Percentiles rank a stretch among this genome's conserved stretches.
phyloP scores from a whole-genome alignment of 2,329 filamentous ascomycete genomes.

The Sporothrix sp. region DNA sequence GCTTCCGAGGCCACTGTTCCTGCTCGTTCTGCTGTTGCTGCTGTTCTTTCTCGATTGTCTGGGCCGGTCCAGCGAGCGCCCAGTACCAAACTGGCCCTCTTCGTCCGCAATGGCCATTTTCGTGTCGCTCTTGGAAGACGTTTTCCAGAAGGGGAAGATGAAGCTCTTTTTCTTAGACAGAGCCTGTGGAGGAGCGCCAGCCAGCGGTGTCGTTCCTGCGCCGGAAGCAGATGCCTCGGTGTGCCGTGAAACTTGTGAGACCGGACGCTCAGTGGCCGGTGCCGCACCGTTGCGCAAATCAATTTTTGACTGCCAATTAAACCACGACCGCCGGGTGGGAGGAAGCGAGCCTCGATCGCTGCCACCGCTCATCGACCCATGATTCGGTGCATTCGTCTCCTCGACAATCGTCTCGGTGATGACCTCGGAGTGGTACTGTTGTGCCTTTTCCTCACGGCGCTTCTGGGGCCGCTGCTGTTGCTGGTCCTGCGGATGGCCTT shows the following conservation, averaged over 20 bases:
- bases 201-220: neutral
- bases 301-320: slow-evolving; percentile 17
- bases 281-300: slow-evolving; percentile 16
- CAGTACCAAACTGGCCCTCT: neutral
- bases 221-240: neutral
- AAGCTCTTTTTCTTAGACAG: slow-evolving; percentile 40
- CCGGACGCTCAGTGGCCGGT: neutral
- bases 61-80: slow-evolving; percentile 13
- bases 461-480: neutral
- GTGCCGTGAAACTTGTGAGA: slow-evolving; percentile 4
- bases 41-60: slow-evolving; percentile 18
- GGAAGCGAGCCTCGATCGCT: slow-evolving; percentile 2
- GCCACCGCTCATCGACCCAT: slow-evolving; percentile 3
- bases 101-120: slow-evolving; percentile 37
- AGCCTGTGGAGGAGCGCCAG: neutral
- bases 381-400: slow-evolving; percentile 3
- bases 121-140: slow-evolving; percentile 29
- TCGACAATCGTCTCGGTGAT: slow-evolving; percentile 13
- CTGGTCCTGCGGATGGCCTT: neutral
- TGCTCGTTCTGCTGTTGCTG: slow-evolving; percentile 6
- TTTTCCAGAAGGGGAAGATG: slow-evolving; percentile 47
- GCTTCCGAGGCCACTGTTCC: slow-evolving; percentile 7
- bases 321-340: slow-evolving; percentile 16
- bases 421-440: neutral
- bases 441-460: neutral